Percentiles rank a stretch among this genome's conserved stretches.
Evolutionary conservation across 805 yeast species (phyloP).

Genomic region (Pichia gijzeniarum): DNA sequence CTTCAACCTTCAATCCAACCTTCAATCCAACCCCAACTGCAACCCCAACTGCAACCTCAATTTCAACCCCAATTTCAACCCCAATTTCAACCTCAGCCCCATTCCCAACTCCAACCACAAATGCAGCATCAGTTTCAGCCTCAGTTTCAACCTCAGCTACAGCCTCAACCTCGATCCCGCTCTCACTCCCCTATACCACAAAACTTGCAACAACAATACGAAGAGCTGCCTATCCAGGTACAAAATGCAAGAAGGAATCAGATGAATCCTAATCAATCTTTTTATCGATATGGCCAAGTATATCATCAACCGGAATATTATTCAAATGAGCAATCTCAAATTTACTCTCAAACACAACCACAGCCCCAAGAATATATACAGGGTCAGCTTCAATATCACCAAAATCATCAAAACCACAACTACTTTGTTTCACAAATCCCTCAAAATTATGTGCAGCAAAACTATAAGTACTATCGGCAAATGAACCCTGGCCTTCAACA

Average conservation of each 20-base stretch:
- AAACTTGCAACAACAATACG: too few species aligned
- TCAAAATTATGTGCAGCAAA: too few species aligned
- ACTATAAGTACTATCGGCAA: too few species aligned
- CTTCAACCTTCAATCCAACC: not conserved
- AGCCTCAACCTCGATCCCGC: not conserved
- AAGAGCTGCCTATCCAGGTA: too few species aligned
- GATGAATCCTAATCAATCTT: too few species aligned
- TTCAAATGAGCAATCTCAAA: not conserved
- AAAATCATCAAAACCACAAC: not conserved
- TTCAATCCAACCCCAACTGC: too few species aligned
- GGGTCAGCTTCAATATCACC: too few species aligned
- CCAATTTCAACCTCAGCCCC: slow-evolving; percentile 5
- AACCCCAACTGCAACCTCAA: not conserved
- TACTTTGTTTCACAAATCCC: too few species aligned
- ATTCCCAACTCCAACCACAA: slow-evolving; percentile 5
- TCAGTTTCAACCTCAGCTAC: not conserved
- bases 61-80: slow-evolving; percentile 1
- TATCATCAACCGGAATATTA: too few species aligned
- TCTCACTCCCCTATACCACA: too few species aligned
- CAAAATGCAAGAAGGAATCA: too few species aligned
- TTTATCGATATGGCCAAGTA: too few species aligned
- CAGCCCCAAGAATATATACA: not conserved
- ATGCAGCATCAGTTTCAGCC: not conserved
- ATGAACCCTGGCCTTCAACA: not conserved
- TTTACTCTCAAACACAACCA: not conserved